These are phyloP conservation scores for Ascochyta viciae-villosae DNA, from an alignment of 2,329 filamentous ascomycete species.

Conservation along the genomic window DNA sequence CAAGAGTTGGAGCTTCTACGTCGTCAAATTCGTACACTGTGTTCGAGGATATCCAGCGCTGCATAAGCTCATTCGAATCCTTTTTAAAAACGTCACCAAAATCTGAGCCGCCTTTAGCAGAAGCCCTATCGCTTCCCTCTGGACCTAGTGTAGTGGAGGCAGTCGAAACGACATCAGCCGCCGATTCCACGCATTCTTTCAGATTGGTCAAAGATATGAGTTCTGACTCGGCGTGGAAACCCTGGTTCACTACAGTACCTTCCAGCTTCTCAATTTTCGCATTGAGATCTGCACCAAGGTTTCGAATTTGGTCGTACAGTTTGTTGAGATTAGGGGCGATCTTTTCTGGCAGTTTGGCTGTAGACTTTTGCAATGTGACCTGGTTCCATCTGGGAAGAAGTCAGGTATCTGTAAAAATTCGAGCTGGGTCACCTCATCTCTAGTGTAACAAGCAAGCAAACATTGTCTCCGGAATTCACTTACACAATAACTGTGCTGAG, in stretches of 20 bases:
- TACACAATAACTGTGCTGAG: constrained; percentile 35
- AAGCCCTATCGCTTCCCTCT: constrained; percentile 19
- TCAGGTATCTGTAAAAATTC: background rate
- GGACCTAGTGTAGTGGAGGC: constrained; percentile 30
- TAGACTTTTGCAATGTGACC: constrained; percentile 29
- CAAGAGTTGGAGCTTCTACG: constrained; percentile 12
- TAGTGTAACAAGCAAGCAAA: background rate
- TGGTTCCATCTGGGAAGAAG: constrained; percentile 27
- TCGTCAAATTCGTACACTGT: constrained; percentile 32
- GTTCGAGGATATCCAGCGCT: constrained; percentile 30
- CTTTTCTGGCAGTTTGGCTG: constrained; percentile 27
- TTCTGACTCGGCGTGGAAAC: constrained; percentile 16
- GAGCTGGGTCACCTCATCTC: background rate
- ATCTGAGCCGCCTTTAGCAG: constrained; percentile 28
- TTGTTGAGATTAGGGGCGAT: constrained; percentile 32
- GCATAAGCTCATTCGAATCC: constrained; percentile 25
- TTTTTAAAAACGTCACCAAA: constrained; percentile 30
- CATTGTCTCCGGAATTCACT: constrained; percentile 6
- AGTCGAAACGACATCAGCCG: constrained; percentile 32
- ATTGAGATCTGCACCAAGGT: constrained; percentile 26
- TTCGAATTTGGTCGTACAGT: constrained; percentile 30
- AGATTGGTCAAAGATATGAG: constrained; percentile 30
- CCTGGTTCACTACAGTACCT: constrained; percentile 14
- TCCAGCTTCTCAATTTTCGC: constrained; percentile 29
- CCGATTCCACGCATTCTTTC: constrained; percentile 31